Conservation (phyloP, 192 early-diverging fungal genomes). For the Bifiguratus adelaidae region DNA sequence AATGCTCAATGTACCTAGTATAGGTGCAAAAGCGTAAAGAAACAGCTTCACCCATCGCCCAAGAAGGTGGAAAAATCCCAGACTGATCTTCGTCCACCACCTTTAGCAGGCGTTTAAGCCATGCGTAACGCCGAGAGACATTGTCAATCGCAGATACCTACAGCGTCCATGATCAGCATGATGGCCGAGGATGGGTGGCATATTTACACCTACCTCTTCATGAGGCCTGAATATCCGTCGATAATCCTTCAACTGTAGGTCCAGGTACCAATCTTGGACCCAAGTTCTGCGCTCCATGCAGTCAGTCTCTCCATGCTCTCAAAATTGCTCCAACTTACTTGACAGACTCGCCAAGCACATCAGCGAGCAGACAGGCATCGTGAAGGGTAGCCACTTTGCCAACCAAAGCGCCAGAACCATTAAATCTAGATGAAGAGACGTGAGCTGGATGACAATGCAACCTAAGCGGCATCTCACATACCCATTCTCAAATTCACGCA, state of each 20-base stretch:
- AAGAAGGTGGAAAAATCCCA: conserved; percentile 64
- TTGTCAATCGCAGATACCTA: conserved; percentile 63
- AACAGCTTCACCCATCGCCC: conserved; percentile 65
- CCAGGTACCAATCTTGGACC: conserved; percentile 72
- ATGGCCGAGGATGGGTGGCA: neutral
- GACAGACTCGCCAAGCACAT: conserved; percentile 55
- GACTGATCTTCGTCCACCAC: conserved; percentile 86
- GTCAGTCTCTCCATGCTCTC: neutral
- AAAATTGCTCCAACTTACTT: conserved; percentile 21
- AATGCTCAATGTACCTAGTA: conserved; percentile 45
- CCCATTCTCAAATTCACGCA: conserved; percentile 64
- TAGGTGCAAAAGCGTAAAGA: conserved; percentile 73
- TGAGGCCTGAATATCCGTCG: conserved; percentile 61
- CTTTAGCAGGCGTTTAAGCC: conserved; percentile 83
- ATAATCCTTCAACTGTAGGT: conserved; percentile 76
- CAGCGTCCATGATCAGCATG: neutral
- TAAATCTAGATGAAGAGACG: conserved; percentile 63
- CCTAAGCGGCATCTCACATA: conserved; percentile 25
- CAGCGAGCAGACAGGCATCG: conserved; percentile 70
- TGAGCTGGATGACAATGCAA: conserved; percentile 43
- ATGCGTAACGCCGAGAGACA: conserved; percentile 81
- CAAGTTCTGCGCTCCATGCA: conserved; percentile 20
- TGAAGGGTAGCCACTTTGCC: conserved; percentile 40
- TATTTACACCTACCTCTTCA: conserved; percentile 41
- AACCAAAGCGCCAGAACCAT: conserved; percentile 42